Evolutionary conservation across 768 basidiomycete species (phyloP), one percentile per base, ranked within the genome.

Genomic region (Trametes gibbosa): DNA sequence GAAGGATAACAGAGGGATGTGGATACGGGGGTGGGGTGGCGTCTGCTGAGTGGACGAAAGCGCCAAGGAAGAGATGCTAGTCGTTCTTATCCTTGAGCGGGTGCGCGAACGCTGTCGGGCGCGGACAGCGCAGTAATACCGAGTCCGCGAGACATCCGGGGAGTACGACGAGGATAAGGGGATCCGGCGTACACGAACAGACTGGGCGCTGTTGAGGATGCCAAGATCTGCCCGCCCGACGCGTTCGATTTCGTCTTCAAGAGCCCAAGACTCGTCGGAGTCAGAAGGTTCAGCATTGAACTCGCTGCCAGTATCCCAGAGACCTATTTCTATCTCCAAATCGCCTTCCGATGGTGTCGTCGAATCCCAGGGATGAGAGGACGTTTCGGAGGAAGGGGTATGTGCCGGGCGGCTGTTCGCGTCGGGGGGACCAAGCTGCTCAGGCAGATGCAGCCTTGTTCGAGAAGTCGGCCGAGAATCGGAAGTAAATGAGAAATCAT

Each of bases 1-100:
- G 60, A 76, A 72, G 0, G 75, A 75, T 3, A 79, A 64, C 10
- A 79, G 60, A 10, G 76, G 75, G 16, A 77, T 65, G 34, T 68
- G 72, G 32, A 74, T 68, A 35, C 67, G 71, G 14, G 72, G 70
- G 43, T 75, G 71, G 1, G 70, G 71, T 27, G 45, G 41, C 5
- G 52, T 21, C 43, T 35, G 17, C 27, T 24, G 48, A 35, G 42
- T 8, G 17, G 60, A 37, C 27, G 63, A 46, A 34, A 41, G 42
- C 29, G 50, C 32, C 47, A 53, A 49, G n/a, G 58, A 48, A 7
- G 46, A 55, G n/a, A 37, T 23, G 41, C 48, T 62, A 37, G 29
- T 23, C 7, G 63, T 66, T 34, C 56, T 57, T 8, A 51, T 14
- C 13, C 59, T 16, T 23, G 65, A 65, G 14, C 34, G 53, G 19